Evolutionary conservation across 306 rosid genomes (phyloP).

Genomic region (Calophaca sinica): DNA sequence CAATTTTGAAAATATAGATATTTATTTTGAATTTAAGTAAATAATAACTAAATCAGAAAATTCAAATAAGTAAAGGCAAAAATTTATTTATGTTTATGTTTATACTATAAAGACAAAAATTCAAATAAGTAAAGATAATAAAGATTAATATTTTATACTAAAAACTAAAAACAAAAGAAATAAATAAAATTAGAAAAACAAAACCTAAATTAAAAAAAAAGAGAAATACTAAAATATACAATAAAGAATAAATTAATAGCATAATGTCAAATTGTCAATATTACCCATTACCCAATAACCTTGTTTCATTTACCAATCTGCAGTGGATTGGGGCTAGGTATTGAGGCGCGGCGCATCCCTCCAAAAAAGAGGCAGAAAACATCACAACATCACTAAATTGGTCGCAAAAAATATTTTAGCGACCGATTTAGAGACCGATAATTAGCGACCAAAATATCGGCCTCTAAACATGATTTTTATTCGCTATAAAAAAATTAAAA

Average conservation of each 20-base stretch:
- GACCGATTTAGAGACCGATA: no score
- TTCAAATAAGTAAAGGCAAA: no score
- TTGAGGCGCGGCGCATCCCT: constrained; percentile 1
- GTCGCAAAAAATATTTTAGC: no score
- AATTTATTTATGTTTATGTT: not conserved
- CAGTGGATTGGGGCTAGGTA: not conserved
- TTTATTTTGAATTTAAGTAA: not conserved
- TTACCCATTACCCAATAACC: no score
- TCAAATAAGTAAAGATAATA: not conserved
- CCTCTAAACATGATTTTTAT: no score
- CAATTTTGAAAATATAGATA: not conserved
- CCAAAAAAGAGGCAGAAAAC: constrained; percentile 30
- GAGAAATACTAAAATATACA: no score
- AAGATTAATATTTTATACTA: not conserved
- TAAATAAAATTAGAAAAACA: not conserved
- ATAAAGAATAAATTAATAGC: no score
- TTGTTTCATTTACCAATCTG: not conserved
- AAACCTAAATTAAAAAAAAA: not conserved
- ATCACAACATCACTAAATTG: no score
- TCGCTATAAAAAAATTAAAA: no score
- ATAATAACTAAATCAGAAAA: not conserved
- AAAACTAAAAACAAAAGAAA: not conserved
- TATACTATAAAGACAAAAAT: not conserved
- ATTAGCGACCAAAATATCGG: no score
- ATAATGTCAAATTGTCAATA: not conserved